Evolutionary conservation across 495 filamentous ascomycete genomes (phyloP).

Genomic region (Penicillium angulare): DNA sequence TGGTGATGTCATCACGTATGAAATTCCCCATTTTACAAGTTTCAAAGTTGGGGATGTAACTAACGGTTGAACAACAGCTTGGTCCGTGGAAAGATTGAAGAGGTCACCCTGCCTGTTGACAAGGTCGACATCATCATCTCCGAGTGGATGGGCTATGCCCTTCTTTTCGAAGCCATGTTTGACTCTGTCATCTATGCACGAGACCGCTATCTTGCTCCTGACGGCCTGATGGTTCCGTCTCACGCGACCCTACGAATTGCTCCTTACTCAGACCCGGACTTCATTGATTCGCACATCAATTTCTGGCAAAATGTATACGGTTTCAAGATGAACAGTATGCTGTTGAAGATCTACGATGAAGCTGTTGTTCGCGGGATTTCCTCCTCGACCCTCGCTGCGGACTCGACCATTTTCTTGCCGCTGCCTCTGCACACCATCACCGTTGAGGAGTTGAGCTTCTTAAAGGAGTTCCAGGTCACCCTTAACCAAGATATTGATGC

Average conservation of each 20-base stretch:
- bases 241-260: slow-evolving; percentile 85
- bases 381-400: slow-evolving; percentile 41
- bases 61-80: slow-evolving; percentile 36
- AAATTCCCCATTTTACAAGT: neutral
- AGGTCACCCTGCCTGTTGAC: slow-evolving; percentile 73
- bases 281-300: slow-evolving; percentile 58
- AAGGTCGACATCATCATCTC: slow-evolving; percentile 94
- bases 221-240: slow-evolving; percentile 85
- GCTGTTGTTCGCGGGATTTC: slow-evolving; percentile 52
- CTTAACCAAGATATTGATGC: slow-evolving; percentile 53
- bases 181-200: slow-evolving; percentile 88
- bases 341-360: slow-evolving; percentile 58
- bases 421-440: slow-evolving; percentile 57
- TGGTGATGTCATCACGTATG: slow-evolving; percentile 71
- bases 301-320: slow-evolving; percentile 71
- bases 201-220: slow-evolving; percentile 75
- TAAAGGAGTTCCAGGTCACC: slow-evolving; percentile 53
- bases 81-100: slow-evolving; percentile 89
- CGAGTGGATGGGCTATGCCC: slow-evolving; percentile 96
- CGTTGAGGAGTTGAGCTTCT: slow-evolving; percentile 56
- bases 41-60: neutral
- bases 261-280: slow-evolving; percentile 82
- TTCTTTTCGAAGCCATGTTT: slow-evolving; percentile 93
- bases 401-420: slow-evolving; percentile 51
- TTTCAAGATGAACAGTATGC: slow-evolving; percentile 57